A percentile compares a stretch with the other conserved stretches of the same genome.
Evolutionary conservation across 2,329 filamentous ascomycete genomes (phyloP).

Genomic region (Claviceps monticola): DNA sequence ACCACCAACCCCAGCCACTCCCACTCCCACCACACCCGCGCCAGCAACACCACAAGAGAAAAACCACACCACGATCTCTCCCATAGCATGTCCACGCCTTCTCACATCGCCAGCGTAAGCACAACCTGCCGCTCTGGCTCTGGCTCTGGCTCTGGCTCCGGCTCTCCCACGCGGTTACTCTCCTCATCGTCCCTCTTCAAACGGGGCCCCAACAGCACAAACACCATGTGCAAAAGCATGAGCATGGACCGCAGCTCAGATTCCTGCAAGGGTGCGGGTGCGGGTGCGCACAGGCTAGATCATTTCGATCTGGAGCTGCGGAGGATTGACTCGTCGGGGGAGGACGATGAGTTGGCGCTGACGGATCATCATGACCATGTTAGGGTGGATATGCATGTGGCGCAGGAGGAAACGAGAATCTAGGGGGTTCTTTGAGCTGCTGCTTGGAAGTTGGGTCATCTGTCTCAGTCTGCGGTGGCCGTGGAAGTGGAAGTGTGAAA

Average conservation of each 20-base stretch:
- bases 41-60: not conserved
- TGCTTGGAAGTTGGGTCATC: not conserved
- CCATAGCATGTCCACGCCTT: not conserved
- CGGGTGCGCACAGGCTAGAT: conserved; percentile 8
- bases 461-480: not conserved
- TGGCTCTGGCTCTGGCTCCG: conserved; percentile 1
- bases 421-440: conserved; percentile 10
- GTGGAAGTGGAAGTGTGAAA: too few relatives aligned
- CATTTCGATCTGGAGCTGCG: conserved; percentile 20
- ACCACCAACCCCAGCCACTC: not conserved
- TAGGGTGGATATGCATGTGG: conserved; percentile 13
- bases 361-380: not conserved
- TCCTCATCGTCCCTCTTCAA: not conserved
- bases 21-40: not conserved
- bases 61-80: conserved; percentile 3
- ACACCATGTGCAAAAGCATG: too few relatives aligned
- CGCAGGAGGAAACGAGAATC: conserved; percentile 19
- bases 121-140: conserved; percentile 7
- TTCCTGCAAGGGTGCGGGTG: not conserved
- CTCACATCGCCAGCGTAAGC: not conserved
- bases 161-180: conserved; percentile 3
- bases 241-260: too few relatives aligned
- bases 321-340: conserved; percentile 13
- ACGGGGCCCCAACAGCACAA: too few relatives aligned
- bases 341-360: not conserved